Percentiles rank a stretch among this genome's conserved stretches.
These are phyloP conservation scores for Zoysia matrella DNA, from an alignment of 202 grass and related monocot genomes.

Conservation along the genomic window DNA sequence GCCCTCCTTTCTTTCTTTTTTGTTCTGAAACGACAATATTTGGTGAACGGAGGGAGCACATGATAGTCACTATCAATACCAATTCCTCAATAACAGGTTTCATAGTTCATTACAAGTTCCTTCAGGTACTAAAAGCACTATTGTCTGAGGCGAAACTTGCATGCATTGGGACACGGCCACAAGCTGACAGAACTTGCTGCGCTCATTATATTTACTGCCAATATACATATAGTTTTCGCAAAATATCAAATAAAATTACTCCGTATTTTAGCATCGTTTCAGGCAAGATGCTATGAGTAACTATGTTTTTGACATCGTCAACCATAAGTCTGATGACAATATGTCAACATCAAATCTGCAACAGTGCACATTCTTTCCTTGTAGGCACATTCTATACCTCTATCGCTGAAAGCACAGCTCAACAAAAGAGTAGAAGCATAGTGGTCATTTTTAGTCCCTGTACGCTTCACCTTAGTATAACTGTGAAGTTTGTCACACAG, in stretches of 20 bases:
- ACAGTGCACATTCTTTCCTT: neutral
- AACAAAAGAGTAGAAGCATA: neutral
- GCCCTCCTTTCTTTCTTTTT: no score
- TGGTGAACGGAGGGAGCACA: no score
- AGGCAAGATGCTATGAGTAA: neutral
- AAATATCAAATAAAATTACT: slow-evolving; percentile 10
- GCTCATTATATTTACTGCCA: slow-evolving; percentile 13
- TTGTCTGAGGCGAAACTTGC: neutral
- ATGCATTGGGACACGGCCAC: neutral
- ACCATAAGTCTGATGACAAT: slow-evolving; percentile 10
- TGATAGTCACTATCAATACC: neutral
- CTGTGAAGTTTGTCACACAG: slow-evolving; percentile 17
- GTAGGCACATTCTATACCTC: neutral
- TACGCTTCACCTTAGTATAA: neutral
- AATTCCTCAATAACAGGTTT: neutral
- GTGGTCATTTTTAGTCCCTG: neutral
- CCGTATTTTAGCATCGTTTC: neutral
- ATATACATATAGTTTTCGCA: neutral
- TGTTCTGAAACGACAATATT: no score
- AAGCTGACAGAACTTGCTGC: neutral
- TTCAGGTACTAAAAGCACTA: neutral
- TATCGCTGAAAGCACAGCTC: neutral
- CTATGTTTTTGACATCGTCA: neutral
- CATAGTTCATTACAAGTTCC: neutral
- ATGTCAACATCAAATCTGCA: neutral